Percentiles rank a stretch among this genome's conserved stretches.
phyloP scores from a whole-genome alignment of 805 yeast genomes.

The Lipomyces chichibuensis region DNA sequence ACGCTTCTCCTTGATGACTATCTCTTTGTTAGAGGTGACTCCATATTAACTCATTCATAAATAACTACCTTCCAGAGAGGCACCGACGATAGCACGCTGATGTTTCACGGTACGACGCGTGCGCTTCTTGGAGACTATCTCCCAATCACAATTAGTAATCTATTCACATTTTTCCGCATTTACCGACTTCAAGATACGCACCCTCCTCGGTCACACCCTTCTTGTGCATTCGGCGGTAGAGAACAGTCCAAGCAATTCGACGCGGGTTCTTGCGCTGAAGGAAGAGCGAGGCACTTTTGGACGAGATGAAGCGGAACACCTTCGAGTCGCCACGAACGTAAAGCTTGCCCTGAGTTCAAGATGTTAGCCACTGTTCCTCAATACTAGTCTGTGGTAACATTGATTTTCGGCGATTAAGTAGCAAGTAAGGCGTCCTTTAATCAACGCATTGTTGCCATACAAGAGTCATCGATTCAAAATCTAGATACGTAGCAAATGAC shows the following conservation, averaged over 20 bases:
- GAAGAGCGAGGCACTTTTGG: conserved; percentile 97
- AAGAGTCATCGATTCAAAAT: not conserved
- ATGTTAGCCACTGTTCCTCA: not conserved
- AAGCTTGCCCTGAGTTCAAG: conserved; percentile 69
- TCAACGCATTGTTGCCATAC: not conserved
- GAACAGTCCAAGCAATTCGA: conserved; percentile 99
- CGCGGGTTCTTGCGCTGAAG: conserved; percentile 99
- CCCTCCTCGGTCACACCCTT: conserved; percentile 98
- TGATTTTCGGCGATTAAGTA: not conserved
- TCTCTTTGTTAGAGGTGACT: not conserved
- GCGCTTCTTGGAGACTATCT: conserved; percentile 82
- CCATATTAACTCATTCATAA: not conserved
- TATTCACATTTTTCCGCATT: not conserved
- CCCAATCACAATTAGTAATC: not conserved
- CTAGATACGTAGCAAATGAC: not conserved
- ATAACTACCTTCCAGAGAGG: conserved; percentile 73
- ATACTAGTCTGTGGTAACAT: not conserved
- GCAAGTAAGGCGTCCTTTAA: not conserved
- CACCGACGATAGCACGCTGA: conserved; percentile 99
- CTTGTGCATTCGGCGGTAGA: conserved; percentile 99
- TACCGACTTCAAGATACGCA: conserved; percentile 10
- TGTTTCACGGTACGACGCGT: conserved; percentile 95
- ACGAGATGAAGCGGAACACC: conserved; percentile 98
- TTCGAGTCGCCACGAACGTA: conserved; percentile 99
- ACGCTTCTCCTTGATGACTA: conserved; percentile 95